These are phyloP conservation scores for Pistacia atlantica DNA, from an alignment of 345 rosid species.

Conservation along the genomic window DNA sequence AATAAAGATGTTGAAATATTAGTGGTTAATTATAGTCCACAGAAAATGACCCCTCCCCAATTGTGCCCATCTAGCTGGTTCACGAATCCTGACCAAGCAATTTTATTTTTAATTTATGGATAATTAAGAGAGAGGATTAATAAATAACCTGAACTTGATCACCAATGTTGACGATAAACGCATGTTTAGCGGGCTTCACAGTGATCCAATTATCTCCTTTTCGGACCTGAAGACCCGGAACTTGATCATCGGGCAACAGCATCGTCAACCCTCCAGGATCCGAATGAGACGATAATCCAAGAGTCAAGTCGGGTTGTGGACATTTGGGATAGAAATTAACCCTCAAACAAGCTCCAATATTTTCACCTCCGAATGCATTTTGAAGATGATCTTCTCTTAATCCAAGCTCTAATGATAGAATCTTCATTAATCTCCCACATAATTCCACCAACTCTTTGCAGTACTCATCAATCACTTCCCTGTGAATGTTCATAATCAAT, in stretches of 20 bases:
- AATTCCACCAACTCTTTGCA: conserved; percentile 60
- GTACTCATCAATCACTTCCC: conserved; percentile 77
- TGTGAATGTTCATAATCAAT: conserved; percentile 14
- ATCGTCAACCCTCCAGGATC: conserved; percentile 95
- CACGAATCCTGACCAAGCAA: not conserved
- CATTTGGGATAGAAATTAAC: conserved; percentile 91
- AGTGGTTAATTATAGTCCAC: not conserved
- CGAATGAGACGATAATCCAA: conserved; percentile 86
- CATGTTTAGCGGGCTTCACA: conserved; percentile 80
- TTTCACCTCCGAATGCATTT: conserved; percentile 72
- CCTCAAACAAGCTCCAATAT: conserved; percentile 76
- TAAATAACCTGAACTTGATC: conserved; percentile 85
- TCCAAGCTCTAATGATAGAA: conserved; percentile 69
- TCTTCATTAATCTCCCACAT: conserved; percentile 68
- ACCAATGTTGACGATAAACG: conserved; percentile 87
- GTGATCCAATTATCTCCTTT: conserved; percentile 68
- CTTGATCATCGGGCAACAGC: conserved; percentile 72
- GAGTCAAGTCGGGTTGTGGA: conserved; percentile 86
- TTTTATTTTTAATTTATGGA: not conserved
- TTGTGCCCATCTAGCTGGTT: not conserved
- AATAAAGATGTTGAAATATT: too few species aligned
- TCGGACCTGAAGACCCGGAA: conserved; percentile 82
- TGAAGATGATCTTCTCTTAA: conserved; percentile 52
- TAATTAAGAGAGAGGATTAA: not conserved
- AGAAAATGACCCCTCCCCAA: conserved; percentile 21